phyloP scores from a whole-genome alignment of 345 rosid genomes.

The Garcia nutans region DNA sequence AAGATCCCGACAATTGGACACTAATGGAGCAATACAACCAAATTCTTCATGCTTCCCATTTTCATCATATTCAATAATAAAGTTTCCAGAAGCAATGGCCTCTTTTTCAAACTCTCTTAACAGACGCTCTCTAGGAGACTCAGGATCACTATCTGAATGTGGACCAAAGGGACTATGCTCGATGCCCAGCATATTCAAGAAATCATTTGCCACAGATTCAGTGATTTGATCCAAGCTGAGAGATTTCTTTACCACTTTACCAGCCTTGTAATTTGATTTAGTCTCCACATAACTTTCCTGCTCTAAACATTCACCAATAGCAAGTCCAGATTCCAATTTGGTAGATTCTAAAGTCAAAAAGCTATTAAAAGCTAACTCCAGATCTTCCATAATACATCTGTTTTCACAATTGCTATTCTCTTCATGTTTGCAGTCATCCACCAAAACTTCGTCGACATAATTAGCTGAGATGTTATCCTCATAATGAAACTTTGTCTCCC shows the following conservation, averaged over 20 bases:
- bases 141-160: conserved; percentile 50
- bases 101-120: conserved; percentile 76
- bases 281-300: conserved; percentile 35
- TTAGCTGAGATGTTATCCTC: conserved; percentile 14
- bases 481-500: conserved; percentile 24
- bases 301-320: conserved; percentile 28
- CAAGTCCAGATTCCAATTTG: conserved; percentile 30
- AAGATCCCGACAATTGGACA: conserved; percentile 25
- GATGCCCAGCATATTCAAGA: conserved; percentile 59
- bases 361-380: conserved; percentile 36
- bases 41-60: conserved; percentile 27
- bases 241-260: conserved; percentile 39
- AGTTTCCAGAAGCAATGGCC: conserved; percentile 49
- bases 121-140: conserved; percentile 77
- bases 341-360: conserved; percentile 36
- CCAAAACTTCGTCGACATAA: conserved; percentile 13
- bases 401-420: conserved; percentile 18
- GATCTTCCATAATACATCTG: conserved; percentile 26
- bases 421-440: conserved; percentile 34
- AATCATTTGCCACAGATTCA: conserved; percentile 64
- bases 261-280: conserved; percentile 42
- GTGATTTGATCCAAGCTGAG: conserved; percentile 62
- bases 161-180: conserved; percentile 40
- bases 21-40: conserved; percentile 16
- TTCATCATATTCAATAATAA: conserved; percentile 38